A percentile compares a stretch with the other conserved stretches of the same genome.
phyloP scores from a whole-genome alignment of 805 yeast genomes.

The Dipodascus albidus region DNA sequence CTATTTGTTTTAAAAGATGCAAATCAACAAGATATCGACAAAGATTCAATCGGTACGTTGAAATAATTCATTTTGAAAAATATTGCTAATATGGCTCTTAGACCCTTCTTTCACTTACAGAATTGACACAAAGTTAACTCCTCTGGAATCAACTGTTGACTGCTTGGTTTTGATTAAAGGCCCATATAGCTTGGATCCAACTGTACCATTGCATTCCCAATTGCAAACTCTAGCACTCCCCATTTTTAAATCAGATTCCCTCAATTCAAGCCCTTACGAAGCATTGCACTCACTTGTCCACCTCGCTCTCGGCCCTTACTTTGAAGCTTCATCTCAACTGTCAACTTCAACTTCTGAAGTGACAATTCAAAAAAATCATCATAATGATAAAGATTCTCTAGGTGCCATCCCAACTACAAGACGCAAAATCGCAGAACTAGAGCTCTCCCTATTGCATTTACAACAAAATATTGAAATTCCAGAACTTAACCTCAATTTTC shows the following conservation, averaged over 20 bases:
- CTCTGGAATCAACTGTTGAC: conserved; percentile 7
- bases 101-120: conserved; percentile 4
- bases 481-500: conserved; percentile 40
- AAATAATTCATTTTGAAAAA: not conserved
- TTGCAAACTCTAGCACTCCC: conserved; percentile 30
- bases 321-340: conserved; percentile 37
- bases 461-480: conserved; percentile 63
- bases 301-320: conserved; percentile 57
- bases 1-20: conserved; percentile 16
- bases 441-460: conserved; percentile 52
- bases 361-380: not conserved
- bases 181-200: conserved; percentile 9
- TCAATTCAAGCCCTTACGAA: conserved; percentile 28
- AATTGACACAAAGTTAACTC: conserved; percentile 10
- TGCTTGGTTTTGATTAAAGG: conserved; percentile 19
- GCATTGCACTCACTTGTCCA: conserved; percentile 47
- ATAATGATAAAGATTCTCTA: not conserved
- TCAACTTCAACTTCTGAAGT: conserved; percentile 7
- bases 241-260: conserved; percentile 7
- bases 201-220: conserved; percentile 17
- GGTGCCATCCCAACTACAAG: conserved; percentile 36
- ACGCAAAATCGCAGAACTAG: conserved; percentile 56
- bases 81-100: not conserved
- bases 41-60: conserved; percentile 2
- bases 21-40: conserved; percentile 4